Evolutionary conservation across 2,329 filamentous ascomycete genomes (phyloP), one percentile per base, ranked within the genome.

Genomic region (Akanthomyces dipterigenus): DNA sequence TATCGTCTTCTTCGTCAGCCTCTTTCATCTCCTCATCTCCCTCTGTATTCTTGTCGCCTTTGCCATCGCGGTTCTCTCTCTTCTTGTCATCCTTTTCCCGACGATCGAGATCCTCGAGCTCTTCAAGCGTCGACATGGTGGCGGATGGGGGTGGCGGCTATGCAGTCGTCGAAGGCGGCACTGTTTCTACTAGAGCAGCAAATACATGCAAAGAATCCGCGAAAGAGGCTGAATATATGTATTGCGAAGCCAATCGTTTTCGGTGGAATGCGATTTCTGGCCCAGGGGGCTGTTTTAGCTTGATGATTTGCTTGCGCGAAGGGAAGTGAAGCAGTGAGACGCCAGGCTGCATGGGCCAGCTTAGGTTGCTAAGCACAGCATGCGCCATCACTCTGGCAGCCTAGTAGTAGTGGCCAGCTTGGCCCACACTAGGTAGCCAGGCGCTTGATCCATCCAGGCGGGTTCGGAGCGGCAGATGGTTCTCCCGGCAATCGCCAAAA

Each of bases 11-110:
- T 34, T 80, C 77, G 65, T 88, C 87, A 12, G 86, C 88, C 73
- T 97, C 93, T 75, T 93, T 87, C 93, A 97, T 97, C 62, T 96
- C 91, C 55, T 88, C 88, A 78, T 97, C 93, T 54, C 83, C 89
- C 70, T 88, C 86, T 61, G 80, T 77, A 68, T 84, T 81, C 68
- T 75, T 73, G 65, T 72, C 68, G 36, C 71, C 70, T 64, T 74
- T 73, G 61, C 71, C 70, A 54, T 71, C 67, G 40, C 65, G 67
- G 36, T 67, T 70, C 24, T 75, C 70, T 69, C 69, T 73, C 67
- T 75, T 75, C 69, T 86, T 88, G 74, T 92, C 87, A 70, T 91
- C 87, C 80, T 86, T 88, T 75, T 86, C 85, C 76, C 88, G 86
- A 76, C 88, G 88, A 80, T 95, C 89, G 75, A 96, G 82, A 75